Evolutionary conservation across 2,329 filamentous ascomycete genomes (phyloP), one percentile per base, ranked within the genome.

Genomic region (Verticillium alfalfae): DNA sequence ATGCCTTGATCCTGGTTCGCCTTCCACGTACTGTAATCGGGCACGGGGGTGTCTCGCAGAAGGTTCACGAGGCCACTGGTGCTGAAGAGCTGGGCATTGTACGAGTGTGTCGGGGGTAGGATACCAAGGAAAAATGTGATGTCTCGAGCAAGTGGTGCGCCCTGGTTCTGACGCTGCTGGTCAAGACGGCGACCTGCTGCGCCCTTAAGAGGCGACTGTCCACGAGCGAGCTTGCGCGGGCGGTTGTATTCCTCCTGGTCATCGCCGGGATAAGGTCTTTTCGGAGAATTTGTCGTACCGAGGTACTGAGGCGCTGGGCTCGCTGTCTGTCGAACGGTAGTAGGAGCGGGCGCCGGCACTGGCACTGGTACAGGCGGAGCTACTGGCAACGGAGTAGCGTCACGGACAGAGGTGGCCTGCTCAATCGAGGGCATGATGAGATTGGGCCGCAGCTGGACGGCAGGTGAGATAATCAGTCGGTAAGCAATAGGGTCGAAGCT

Each of bases 171-270:
- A 59, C 86, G 84, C 71, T 92, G 88, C 71, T 95, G 90, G 69
- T 95, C 92, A 26, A 96, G 81, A 39, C 93, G 88, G 61, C 93
- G 88, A 34, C 92, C 92, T 41, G 94, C 92, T 1, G 92, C 91
- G 15, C 92, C 92, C 73, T 98, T 99, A 41, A 98, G 82, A 0
- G 96, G 95, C 5, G 94, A 98, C 61, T 91, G 93, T n/a, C 90
- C 93, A 55, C 96, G 88, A 57, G 89, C 85, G 59, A 97, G 84
- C 73, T 98, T 97, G 67, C 93, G 91, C 1, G 93, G 92, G 22
- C 91, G 89, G 66, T 87, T 87, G 58, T 36, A 52, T 60, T 89
- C 87, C 64, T 89, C 88, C 41, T 92, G 89, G 49, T 97, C 93
- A 62, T 93, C 91, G 12, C 73, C 67, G 2, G 83, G 84, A 45